Evolutionary conservation across 2,329 filamentous ascomycete species (phyloP), one percentile per base, ranked within the genome.

Genomic region (Colletotrichum sp.): DNA sequence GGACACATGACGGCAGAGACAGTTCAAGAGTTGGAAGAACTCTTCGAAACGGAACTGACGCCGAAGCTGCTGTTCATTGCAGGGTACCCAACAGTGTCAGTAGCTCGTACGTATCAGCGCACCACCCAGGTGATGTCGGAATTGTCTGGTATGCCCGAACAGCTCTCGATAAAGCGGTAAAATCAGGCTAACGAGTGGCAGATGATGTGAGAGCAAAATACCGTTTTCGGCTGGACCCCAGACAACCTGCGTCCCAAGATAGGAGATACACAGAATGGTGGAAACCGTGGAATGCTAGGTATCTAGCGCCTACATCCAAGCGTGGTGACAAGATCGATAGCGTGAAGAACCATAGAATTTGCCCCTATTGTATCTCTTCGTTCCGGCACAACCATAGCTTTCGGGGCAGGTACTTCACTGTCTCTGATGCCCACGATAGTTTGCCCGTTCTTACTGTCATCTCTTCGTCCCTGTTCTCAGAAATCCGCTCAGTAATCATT

Each of bases 161-260:
- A 44, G 39, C 39, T 44, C 39, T 44, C 1, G 8, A n/a, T 44
- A 44, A n/a, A 44, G 9, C 18, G 39, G 39, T 6, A 44, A 0
- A 3, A 12, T n/a, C 18, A 44, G 12, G 9, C 9, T n/a, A 12
- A n/a, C 3, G 5, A 44, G 39, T 44, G 9, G 4, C 39, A 44
- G 18, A n/a, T n/a, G 18, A n/a, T 5, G 0, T 3, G 9, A 44
- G 39, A 12, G 5, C 5, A n/a, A 44, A n/a, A n/a, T 0, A 1
- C 9, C 18, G 9, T 44, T 44, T 10, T n/a, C 39, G 18, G 5
- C 5, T 44, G 9, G 39, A 44, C 18, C 18, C 39, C 18, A n/a
- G 18, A n/a, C 18, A 44, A n/a, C 39, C 12, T n/a, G 39, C 18
- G 39, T 44, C 1, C 39, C 5, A 44, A 44, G 9, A 44, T 12